Evolutionary conservation across 148 eudicot genomes (phyloP), one percentile per base, ranked within the genome.

Genomic region (Fagopyrum tataricum): DNA sequence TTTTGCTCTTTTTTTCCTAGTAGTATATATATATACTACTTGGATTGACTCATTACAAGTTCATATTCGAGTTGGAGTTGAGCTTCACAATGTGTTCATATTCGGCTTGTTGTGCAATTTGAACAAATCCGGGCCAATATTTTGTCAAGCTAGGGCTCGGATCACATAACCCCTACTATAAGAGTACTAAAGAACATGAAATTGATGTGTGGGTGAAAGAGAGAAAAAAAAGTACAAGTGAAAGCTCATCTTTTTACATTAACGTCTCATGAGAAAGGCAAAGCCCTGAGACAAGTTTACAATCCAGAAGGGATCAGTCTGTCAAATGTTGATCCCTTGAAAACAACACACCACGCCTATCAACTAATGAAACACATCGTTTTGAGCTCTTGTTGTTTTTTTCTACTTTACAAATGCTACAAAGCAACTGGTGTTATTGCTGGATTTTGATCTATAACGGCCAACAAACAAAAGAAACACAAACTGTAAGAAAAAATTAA

Each of bases 341-440:
- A 61, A 24, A 12, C 44, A 64, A 42, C 68, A 64, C n/a, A 64
- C 69, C 69, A 37, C 69, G 39, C 31, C 42, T 17, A 23, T 14
- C 20, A 55, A 55, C 61, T 55, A 55, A 55, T 18, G 24, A 55
- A 18, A 7, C 9, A 31, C 37, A 31, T 18, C 61, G 23, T 23
- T 58, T 58, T 9, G 31, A 4, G 14, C 6, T 23, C 4, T 31
- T 61, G 49, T 46, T 46, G 9, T 46, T 24, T 26, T 58, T 20
- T 2, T 1, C 67, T 61, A 61, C 11, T 24, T 37, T 37, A 64
- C 69, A 64, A 39, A 64, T 39, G 69, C 69, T 64, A 64, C 44
- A 64, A 46, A 64, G 69, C 69, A 64, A 64, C 44, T 64, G 69
- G 69, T 64, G 69, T 64, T 64, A 64, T 64, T 64, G 69, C 69